Percentiles rank a stretch among this genome's conserved stretches.
phyloP scores from a whole-genome alignment of 23 red algal species.

The Gracilaria vermiculophylla region DNA sequence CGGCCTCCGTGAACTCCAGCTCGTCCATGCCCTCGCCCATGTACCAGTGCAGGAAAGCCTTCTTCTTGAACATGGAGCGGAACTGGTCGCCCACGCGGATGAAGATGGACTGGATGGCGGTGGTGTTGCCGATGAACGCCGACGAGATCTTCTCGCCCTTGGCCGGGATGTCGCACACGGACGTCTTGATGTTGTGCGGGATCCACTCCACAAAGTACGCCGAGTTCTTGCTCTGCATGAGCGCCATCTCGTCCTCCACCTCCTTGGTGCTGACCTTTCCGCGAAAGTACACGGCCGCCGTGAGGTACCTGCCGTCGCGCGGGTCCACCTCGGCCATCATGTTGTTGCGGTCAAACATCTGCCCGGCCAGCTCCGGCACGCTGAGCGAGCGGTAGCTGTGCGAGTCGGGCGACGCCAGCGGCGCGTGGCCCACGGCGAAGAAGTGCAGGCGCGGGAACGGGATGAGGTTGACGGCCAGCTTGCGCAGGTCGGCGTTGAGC shows the following conservation, averaged over 20 bases:
- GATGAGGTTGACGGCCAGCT: slow-evolving; percentile 97
- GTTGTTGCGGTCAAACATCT: slow-evolving; percentile 96
- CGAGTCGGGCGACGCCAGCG: slow-evolving; percentile 63
- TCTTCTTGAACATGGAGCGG: slow-evolving; percentile 95
- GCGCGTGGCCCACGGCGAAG: slow-evolving; percentile 93
- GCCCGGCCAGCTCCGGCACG: slow-evolving; percentile 89
- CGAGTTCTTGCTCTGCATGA: slow-evolving; percentile 95
- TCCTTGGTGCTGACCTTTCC: slow-evolving; percentile 98
- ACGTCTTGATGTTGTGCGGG: slow-evolving; percentile 97
- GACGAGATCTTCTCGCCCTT: slow-evolving; percentile 80
- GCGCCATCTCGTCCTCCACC: slow-evolving; percentile 98
- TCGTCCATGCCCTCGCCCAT: slow-evolving; percentile 99
- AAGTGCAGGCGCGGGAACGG: slow-evolving; percentile 99
- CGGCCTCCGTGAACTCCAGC: slow-evolving; percentile 98
- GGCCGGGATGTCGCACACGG: slow-evolving; percentile 91
- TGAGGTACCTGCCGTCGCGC: slow-evolving; percentile 97
- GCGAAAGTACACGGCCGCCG: slow-evolving; percentile 99
- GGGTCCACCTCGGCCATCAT: slow-evolving; percentile 99
- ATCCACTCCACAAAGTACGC: slow-evolving; percentile 99
- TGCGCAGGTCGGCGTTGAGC: slow-evolving; percentile 98
- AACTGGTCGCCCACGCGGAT: slow-evolving; percentile 97
- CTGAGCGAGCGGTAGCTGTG: slow-evolving; percentile 69
- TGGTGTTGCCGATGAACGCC: slow-evolving; percentile 97
- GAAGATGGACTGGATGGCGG: slow-evolving; percentile 97
- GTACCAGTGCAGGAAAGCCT: slow-evolving; percentile 99